Evolutionary conservation across 2,329 filamentous ascomycete genomes (phyloP).

Genomic region (Fusarium begoniae): DNA sequence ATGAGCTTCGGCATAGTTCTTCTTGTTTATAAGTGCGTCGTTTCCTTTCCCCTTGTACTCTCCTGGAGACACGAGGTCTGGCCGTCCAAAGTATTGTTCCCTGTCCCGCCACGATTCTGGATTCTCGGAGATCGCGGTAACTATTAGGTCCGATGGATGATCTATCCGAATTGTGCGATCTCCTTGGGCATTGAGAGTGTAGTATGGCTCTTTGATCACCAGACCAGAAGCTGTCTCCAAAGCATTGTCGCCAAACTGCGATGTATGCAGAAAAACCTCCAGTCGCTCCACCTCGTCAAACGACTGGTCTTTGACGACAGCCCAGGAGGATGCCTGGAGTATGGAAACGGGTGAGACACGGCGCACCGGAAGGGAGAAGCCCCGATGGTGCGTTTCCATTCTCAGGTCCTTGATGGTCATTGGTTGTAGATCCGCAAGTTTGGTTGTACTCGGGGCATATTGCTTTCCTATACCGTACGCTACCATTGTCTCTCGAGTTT

Average conservation of each 20-base stretch:
- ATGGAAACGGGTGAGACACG: constrained; percentile 42
- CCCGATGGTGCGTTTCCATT: constrained; percentile 46
- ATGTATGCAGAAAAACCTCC: constrained; percentile 49
- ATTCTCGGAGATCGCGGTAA: constrained; percentile 12
- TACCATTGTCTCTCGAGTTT: constrained; percentile 36
- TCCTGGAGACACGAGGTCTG: not conserved
- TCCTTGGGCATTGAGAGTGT: constrained; percentile 53
- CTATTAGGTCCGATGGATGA: constrained; percentile 46
- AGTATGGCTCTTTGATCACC: constrained; percentile 60
- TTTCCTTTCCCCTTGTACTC: constrained; percentile 45
- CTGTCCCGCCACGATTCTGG: constrained; percentile 32
- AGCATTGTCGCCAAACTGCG: constrained; percentile 44
- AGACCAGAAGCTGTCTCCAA: constrained; percentile 48
- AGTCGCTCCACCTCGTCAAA: constrained; percentile 41
- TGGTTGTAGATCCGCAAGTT: constrained; percentile 31
- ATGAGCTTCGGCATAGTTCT: constrained; percentile 33
- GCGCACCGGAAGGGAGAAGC: constrained; percentile 37
- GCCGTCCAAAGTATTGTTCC: rapidly evolving
- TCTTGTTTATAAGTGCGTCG: constrained; percentile 32
- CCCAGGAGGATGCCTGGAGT: constrained; percentile 42
- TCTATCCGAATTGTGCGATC: constrained; percentile 51
- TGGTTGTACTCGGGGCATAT: constrained; percentile 40
- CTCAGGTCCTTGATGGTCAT: constrained; percentile 40
- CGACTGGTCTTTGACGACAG: constrained; percentile 42
- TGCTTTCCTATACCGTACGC: constrained; percentile 42